Evolutionary conservation across 1,284 basidiomycete species (phyloP), one percentile per base, ranked within the genome.

Genomic region (Polyporus tsugae): DNA sequence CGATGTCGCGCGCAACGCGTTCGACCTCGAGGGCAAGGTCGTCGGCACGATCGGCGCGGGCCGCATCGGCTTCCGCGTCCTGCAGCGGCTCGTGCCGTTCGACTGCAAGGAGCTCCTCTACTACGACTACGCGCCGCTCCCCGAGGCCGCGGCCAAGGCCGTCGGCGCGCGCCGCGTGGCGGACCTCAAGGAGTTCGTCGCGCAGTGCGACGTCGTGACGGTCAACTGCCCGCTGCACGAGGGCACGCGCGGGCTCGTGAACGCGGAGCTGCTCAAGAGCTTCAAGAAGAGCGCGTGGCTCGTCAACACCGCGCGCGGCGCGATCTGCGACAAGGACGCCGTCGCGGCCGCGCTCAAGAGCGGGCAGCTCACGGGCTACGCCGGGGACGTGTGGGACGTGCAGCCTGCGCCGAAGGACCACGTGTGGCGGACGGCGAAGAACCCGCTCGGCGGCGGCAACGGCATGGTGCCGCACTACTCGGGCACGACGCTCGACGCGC

Each of bases 281-380:
- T 94, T 98, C 89, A 98, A 98, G 88, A 92, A 93, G 77, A 91
- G 91, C 61, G 87, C 93, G n/a, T 96, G 93, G 92, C 87, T 97
- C 74, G 90, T 97, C 78, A 97, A 97, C 88, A 97, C 95, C 39
- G 96, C 96, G 55, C 94, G 95, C 75, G 96, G 96, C 59, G 96
- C 96, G 62, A 96, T 98, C 77, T 95, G 92, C 80, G 91, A 95
- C 82, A 90, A 91, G 72, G 87, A 95, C 71, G 95, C 90, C 59
- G 90, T 98, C 68, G 90, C 90, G 11, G 89, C 81, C 1, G 95
- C 96, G 11, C 81, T 98, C 71, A 86, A 89, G 81, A 90, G 86
- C 65, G 96, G 96, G 19, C 93, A 94, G 62, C 79, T 97, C 68
- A 80, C 81, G 68, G 94, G 87, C 6, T 91, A 91, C 78, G 89